phyloP scores from a whole-genome alignment of 2,329 filamentous ascomycete genomes.

The Penicillium occitanis region DNA sequence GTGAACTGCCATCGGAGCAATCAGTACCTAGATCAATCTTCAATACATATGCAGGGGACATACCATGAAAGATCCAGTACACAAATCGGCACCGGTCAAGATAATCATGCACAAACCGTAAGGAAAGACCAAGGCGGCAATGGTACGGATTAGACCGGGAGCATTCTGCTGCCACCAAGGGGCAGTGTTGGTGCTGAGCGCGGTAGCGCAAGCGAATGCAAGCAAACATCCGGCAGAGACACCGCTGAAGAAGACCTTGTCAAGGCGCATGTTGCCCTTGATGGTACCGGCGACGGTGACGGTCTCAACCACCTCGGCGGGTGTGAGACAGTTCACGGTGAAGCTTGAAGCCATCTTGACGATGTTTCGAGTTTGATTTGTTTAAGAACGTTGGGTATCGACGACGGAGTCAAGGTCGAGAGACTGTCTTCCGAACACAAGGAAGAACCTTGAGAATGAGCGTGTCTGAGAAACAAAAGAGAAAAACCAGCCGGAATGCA shows the following conservation, averaged over 20 bases:
- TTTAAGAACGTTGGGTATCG: too few species aligned
- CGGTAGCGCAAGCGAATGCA: constrained; percentile 52
- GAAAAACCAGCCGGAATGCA: neutral
- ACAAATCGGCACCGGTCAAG: constrained; percentile 52
- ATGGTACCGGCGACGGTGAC: constrained; percentile 51
- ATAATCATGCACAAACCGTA: constrained; percentile 53
- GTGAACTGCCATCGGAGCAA: constrained; percentile 37
- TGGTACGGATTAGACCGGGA: constrained; percentile 49
- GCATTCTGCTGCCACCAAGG: constrained; percentile 54
- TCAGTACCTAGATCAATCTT: neutral
- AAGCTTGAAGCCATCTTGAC: constrained; percentile 14
- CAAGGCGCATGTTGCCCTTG: constrained; percentile 55
- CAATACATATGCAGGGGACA: neutral
- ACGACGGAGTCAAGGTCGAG: neutral
- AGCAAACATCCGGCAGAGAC: constrained; percentile 55
- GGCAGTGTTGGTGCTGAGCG: constrained; percentile 47
- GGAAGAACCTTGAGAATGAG: neutral
- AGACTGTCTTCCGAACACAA: neutral
- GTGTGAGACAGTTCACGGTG: constrained; percentile 46
- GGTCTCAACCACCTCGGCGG: constrained; percentile 52
- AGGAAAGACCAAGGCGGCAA: constrained; percentile 50
- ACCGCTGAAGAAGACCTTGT: constrained; percentile 55
- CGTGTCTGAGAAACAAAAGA: neutral
- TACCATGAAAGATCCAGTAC: constrained; percentile 50
- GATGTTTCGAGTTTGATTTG: neutral